Percentiles rank a stretch among this genome's conserved stretches.
Evolutionary conservation across 2,329 filamentous ascomycete genomes (phyloP).

Genomic region (Fusarium buharicum): DNA sequence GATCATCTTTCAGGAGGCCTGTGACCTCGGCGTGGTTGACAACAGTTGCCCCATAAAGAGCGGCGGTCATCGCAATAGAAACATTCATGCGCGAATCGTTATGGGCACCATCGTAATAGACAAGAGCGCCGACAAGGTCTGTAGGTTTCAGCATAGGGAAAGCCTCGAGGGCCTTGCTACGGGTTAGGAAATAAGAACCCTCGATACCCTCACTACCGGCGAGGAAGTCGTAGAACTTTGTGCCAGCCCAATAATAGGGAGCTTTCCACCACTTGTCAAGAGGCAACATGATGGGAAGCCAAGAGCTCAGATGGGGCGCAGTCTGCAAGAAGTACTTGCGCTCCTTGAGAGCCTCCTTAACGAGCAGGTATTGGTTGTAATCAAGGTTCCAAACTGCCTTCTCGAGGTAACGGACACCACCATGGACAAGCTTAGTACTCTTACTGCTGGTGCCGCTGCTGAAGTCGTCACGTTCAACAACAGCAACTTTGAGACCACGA

Average conservation of each 20-base stretch:
- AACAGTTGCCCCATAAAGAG: constrained; percentile 84
- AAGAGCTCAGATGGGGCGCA: constrained; percentile 76
- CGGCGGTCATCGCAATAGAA: constrained; percentile 86
- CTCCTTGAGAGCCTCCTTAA: constrained; percentile 78
- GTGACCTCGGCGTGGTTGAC: constrained; percentile 88
- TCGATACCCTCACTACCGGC: constrained; percentile 89
- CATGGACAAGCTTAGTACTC: constrained; percentile 81
- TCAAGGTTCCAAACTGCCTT: constrained; percentile 81
- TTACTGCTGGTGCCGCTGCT: constrained; percentile 78
- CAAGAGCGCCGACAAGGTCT: constrained; percentile 80
- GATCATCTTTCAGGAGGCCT: constrained; percentile 76
- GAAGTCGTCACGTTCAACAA: constrained; percentile 79
- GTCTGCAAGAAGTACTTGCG: constrained; percentile 80
- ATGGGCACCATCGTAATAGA: constrained; percentile 92
- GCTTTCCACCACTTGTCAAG: constrained; percentile 81
- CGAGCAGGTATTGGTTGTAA: constrained; percentile 76
- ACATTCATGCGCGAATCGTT: constrained; percentile 95
- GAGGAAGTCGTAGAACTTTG: constrained; percentile 85
- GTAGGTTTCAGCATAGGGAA: constrained; percentile 90
- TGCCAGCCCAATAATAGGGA: constrained; percentile 80
- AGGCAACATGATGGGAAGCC: constrained; percentile 81
- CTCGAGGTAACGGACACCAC: constrained; percentile 78
- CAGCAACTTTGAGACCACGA: constrained; percentile 75
- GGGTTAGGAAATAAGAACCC: constrained; percentile 87
- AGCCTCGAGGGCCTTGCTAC: constrained; percentile 84